phyloP scores from a whole-genome alignment of 116 monocot genomes.

The Phalaenopsis hybrid region DNA sequence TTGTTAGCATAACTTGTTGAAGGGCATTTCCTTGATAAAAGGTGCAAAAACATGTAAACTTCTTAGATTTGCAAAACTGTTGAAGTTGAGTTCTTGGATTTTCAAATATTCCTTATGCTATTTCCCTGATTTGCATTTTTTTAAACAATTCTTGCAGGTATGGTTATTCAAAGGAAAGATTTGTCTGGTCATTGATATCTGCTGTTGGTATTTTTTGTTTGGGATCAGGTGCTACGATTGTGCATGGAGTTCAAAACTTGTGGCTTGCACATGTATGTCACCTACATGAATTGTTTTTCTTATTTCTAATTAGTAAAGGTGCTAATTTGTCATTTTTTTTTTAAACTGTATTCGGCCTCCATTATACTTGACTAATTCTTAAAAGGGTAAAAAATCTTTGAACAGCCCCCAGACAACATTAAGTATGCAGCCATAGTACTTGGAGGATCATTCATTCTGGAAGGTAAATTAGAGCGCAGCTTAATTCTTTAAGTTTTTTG shows the following conservation, averaged over 20 bases:
- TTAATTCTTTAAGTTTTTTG: conserved; percentile 3
- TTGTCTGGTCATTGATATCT: conserved; percentile 99
- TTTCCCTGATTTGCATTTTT: background rate
- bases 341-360: conserved; percentile 1
- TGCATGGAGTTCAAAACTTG: conserved; percentile 89
- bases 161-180: conserved; percentile 99
- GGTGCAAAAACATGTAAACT: background rate
- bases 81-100: background rate
- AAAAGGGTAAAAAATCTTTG: background rate
- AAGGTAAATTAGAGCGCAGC: conserved; percentile 49
- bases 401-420: conserved; percentile 92
- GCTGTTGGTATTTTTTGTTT: conserved; percentile 99
- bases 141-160: conserved; percentile 41
- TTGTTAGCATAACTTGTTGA: background rate
- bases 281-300: background rate
- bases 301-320: background rate
- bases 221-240: conserved; percentile 96
- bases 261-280: conserved; percentile 62
- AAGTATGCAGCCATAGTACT: conserved; percentile 95
- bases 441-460: conserved; percentile 94
- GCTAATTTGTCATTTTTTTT: background rate
- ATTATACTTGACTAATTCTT: background rate
- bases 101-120: background rate
- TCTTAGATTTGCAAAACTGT: background rate
- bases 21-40: background rate